Conservation (phyloP, 169 alveolate species). For the Eimeria nieschulzi region DNA sequence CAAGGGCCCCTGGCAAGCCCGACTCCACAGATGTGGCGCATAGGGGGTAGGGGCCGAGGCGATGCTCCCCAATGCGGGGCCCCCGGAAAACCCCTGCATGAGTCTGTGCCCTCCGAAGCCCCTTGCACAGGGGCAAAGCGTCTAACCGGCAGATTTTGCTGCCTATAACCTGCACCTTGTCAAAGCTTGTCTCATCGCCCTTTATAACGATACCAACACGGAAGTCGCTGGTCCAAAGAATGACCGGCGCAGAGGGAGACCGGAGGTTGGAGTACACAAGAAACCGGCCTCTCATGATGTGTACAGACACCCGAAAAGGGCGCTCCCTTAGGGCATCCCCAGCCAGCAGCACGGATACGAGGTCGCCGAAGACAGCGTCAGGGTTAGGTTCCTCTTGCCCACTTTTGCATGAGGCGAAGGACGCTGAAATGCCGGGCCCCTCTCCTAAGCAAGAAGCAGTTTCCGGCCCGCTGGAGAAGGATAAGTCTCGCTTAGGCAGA, state of each 20-base stretch:
- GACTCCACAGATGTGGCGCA: neutral
- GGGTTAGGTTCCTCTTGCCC: neutral
- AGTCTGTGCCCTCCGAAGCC: slow-evolving; percentile 1
- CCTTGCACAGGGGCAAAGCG: neutral
- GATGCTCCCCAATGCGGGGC: neutral
- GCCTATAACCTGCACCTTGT: slow-evolving; percentile 31
- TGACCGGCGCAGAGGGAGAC: slow-evolving; percentile 76
- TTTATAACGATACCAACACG: slow-evolving; percentile 48
- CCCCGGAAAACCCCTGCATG: neutral
- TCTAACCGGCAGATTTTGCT: slow-evolving; percentile 58
- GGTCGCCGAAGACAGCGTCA: neutral
- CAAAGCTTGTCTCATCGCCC: slow-evolving; percentile 24
- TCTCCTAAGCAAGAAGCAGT: too few species aligned
- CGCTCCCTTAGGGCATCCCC: slow-evolving; percentile 48
- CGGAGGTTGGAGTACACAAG: slow-evolving; percentile 79
- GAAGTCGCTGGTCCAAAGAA: slow-evolving; percentile 81
- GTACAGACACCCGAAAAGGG: slow-evolving; percentile 66
- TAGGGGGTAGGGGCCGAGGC: neutral
- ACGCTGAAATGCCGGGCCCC: too few species aligned
- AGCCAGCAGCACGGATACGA: neutral
- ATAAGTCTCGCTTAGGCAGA: neutral
- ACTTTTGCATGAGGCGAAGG: neutral
- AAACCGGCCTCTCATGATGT: slow-evolving; percentile 69
- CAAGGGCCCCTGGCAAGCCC: neutral
- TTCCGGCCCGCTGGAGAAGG: neutral